Base-by-base conservation (phyloP, 106 monocot species). In the Alisma plantagoaquatica region DNA sequence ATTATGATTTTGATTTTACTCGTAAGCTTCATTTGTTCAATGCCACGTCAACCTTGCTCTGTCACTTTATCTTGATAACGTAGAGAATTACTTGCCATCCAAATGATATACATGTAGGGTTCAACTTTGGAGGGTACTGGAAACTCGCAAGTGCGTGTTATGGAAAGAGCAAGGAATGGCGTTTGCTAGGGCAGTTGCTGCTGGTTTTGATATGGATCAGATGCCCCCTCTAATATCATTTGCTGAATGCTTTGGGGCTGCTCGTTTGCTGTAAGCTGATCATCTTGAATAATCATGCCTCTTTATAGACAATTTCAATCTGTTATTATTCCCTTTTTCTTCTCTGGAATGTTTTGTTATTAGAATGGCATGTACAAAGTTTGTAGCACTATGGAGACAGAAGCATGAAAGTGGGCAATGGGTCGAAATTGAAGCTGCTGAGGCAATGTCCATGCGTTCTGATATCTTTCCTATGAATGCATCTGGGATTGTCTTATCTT, bases 151-250 rank as follows among this genome's bases (percentile, higher is more conserved):
- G 66, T 66, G 23, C 32, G 80, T 81, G 17, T 56, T 94, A 49
- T 76, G 68, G 60, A 94, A 94, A 72, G 94, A 94, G 54, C 94
- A 94, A 46, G 88, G 70, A 15, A 94, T 94, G 94, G 94, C 88
- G 1, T 88, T 94, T 75, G 94, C 94, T 22, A 80, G 94, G 47
- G 75, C 94, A 54, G 41, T 59, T 33, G 94, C 83, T 29, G 87
- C 94, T 60, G 88, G 84, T 9, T 94, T 94, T 65, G 88, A 84
- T 51, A 65, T 84, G 56, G 87, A 94, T 29, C 60, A 67, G 56
- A 56, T 94, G 69, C 22, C 62, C 23, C 31, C 77, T 60, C 68
- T 94, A 43, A 56, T 88, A 23, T 66, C 75, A 23, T 94, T 94
- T 81, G 69, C 88, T 14, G 87, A 94, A 41, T 73, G 66, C 51